Evolutionary conservation across 1,284 basidiomycete species (phyloP), one percentile per base, ranked within the genome.

Genomic region (Dichomitus squalens): DNA sequence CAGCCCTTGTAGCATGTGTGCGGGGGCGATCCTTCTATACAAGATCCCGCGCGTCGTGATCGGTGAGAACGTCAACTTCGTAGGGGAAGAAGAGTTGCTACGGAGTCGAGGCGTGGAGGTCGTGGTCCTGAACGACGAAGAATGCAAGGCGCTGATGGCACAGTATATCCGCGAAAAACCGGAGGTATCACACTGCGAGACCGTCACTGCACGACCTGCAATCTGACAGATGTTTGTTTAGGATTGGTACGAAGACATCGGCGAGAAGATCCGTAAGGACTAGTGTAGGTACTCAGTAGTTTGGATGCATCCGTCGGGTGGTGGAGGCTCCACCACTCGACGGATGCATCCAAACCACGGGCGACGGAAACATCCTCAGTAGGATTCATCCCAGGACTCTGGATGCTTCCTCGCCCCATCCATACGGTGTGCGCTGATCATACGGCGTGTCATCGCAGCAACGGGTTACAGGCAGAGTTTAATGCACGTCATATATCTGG

Each of bases 1-100:
- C 49, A 84, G 81, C 54, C 86, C 85, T 2, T 86, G 86, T 59
- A 78, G 71, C 57, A 86, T 86, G 85, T 87, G 86, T 62, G 78
- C 82, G 2, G 85, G 84, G 11, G 81, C 85, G 1, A 81, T 84
- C 35, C 61, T 85, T 21, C 73, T 86, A 3, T 86, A 85, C 70
- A 79, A 78, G 51, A 84, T 86, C 27, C 82, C 80, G 4, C 77
- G 84, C 9, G 79, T 86, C 7, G 84, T 88, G 14, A 80, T 87
- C 44, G 84, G 83, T 7, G 85, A 86, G 66, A 83, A 84, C 60
- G 34, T 52, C 11, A 86, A 74, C 51, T 83, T 77, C 63, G 59
- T 74, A 3, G 82, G 82, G 8, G 77, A 74, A 0, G 84, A 86
- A 60, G 78, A 79, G 7, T 67, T 84, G 14, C 73, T 87, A 18